Percentiles rank a stretch among this genome's conserved stretches.
Evolutionary conservation across 345 rosid genomes (phyloP).

Genomic region (Bretschneidera sinensis): DNA sequence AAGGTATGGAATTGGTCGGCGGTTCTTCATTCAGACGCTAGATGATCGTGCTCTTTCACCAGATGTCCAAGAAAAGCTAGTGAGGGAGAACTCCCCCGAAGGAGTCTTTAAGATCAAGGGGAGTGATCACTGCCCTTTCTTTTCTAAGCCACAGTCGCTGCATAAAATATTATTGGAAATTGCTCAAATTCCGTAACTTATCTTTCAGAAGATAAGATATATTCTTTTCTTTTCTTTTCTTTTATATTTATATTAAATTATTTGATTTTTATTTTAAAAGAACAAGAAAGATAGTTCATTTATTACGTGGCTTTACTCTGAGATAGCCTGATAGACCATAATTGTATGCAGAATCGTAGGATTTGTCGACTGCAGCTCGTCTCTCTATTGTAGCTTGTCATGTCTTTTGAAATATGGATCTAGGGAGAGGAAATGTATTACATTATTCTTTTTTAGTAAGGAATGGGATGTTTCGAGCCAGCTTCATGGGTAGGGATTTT

Average conservation of each 20-base stretch:
- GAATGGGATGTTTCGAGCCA: too few relatives aligned
- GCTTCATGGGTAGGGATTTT: too few relatives aligned
- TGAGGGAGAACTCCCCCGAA: conserved; percentile 81
- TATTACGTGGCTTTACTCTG: not conserved
- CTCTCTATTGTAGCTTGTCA: not conserved
- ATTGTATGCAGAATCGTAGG: not conserved
- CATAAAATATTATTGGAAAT: conserved; percentile 86
- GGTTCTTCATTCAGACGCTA: conserved; percentile 81
- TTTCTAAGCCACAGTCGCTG: conserved; percentile 93
- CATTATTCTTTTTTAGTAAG: too few relatives aligned
- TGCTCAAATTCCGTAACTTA: conserved; percentile 57
- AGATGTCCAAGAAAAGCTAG: conserved; percentile 87
- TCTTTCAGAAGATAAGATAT: not conserved
- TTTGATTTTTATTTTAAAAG: too few relatives aligned
- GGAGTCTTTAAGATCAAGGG: conserved; percentile 97
- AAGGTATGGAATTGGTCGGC: conserved; percentile 60
- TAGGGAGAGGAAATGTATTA: too few relatives aligned
- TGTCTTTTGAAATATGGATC: not conserved
- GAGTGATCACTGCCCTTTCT: conserved; percentile 95
- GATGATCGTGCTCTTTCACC: conserved; percentile 92
- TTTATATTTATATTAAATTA: too few relatives aligned
- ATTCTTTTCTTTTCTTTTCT: too few relatives aligned
- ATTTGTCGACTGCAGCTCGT: too few relatives aligned
- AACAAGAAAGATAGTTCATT: not conserved
- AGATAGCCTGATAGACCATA: not conserved